These are phyloP conservation scores for Talaromyces ruber DNA, from an alignment of 495 filamentous ascomycete genomes.

Conservation along the genomic window DNA sequence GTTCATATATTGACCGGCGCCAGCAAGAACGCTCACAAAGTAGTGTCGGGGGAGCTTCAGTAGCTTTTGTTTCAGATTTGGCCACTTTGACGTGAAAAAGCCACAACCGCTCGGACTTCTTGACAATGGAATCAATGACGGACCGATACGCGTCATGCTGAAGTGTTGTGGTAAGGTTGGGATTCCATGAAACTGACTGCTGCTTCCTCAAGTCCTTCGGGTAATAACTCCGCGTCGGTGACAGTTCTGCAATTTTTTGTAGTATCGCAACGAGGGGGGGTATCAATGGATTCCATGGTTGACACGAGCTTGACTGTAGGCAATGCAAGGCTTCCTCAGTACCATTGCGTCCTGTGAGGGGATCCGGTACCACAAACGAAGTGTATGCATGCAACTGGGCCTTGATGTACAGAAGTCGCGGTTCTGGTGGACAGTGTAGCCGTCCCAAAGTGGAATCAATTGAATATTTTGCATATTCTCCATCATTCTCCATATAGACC, in stretches of 20 bases:
- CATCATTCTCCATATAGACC: constrained; percentile 24
- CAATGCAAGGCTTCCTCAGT: constrained; percentile 48
- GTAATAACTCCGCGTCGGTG: constrained; percentile 51
- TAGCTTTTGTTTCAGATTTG: background rate
- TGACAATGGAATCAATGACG: constrained; percentile 31
- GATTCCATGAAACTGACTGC: constrained; percentile 39
- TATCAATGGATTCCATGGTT: constrained; percentile 39
- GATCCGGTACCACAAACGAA: constrained; percentile 46
- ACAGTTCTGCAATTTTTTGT: constrained; percentile 32
- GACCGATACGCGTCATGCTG: constrained; percentile 44
- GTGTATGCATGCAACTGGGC: constrained; percentile 53
- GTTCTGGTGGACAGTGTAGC: constrained; percentile 36
- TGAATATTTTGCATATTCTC: constrained; percentile 30
- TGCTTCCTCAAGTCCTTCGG: constrained; percentile 38
- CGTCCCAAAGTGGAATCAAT: constrained; percentile 41
- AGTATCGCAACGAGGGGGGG: constrained; percentile 28
- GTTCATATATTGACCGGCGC: constrained; percentile 31
- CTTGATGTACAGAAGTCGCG: constrained; percentile 40
- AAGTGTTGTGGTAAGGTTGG: constrained; percentile 32
- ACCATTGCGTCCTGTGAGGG: constrained; percentile 47
- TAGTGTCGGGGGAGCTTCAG: background rate
- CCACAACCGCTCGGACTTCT: constrained; percentile 24
- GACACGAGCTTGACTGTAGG: constrained; percentile 33
- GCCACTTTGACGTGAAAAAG: constrained; percentile 15
- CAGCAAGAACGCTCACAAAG: constrained; percentile 25